A percentile compares a stretch with the other conserved stretches of the same genome.
phyloP scores from a whole-genome alignment of 2,329 filamentous ascomycete species.

The Tolypocladium amazonense region DNA sequence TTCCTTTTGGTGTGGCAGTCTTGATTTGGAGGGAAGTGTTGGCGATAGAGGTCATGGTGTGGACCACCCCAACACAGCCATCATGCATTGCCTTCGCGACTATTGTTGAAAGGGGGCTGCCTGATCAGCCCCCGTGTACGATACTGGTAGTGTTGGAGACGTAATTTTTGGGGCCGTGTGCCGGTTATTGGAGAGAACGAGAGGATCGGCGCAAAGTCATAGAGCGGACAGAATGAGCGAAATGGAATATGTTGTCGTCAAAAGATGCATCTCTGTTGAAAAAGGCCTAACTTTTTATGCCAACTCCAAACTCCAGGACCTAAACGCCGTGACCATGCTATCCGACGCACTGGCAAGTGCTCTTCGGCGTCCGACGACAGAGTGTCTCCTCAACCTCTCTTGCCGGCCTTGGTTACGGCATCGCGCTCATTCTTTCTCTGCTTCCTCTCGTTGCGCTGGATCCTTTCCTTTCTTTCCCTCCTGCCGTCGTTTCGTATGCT shows the following conservation, averaged over 20 bases:
- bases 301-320: slow-evolving; percentile 17
- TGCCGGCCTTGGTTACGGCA: slow-evolving; percentile 14
- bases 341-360: background rate
- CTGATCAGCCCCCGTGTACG: slow-evolving; percentile 9
- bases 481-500: slow-evolving; percentile 52
- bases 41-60: background rate
- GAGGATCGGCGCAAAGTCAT: slow-evolving; percentile 5
- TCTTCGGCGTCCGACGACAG: background rate
- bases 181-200: slow-evolving; percentile 8
- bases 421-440: slow-evolving; percentile 56
- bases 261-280: background rate
- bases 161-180: slow-evolving; percentile 10
- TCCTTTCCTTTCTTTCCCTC: slow-evolving; percentile 55
- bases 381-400: slow-evolving; percentile 7
- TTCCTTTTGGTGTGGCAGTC: background rate
- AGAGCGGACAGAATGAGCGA: slow-evolving; percentile 6
- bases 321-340: slow-evolving; percentile 13
- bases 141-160: slow-evolving; percentile 7
- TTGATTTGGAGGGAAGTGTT: background rate
- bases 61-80: background rate
- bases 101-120: background rate
- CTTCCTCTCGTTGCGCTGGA: slow-evolving; percentile 60
- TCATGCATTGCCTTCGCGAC: background rate
- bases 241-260: slow-evolving; percentile 1
- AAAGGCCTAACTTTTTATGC: slow-evolving; percentile 11